Evolutionary conservation across 805 yeast genomes (phyloP).

Genomic region (Candida xiaguanensis): DNA sequence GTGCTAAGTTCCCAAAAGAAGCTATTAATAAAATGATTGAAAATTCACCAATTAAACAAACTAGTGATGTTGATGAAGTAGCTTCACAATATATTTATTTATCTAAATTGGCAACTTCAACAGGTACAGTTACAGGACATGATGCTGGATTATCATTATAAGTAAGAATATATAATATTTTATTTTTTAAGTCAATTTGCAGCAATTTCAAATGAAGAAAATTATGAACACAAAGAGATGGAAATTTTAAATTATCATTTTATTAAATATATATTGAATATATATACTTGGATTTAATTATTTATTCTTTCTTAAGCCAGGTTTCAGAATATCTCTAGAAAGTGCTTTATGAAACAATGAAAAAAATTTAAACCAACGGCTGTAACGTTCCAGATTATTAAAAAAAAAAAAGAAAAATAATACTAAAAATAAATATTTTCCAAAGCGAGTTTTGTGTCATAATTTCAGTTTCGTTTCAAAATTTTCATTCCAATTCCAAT

Average conservation of each 20-base stretch:
- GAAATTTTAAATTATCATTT: background rate
- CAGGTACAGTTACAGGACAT: slow-evolving; percentile 21
- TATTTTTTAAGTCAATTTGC: background rate
- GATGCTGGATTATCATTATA: slow-evolving; percentile 20
- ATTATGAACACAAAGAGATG: too few relatives aligned
- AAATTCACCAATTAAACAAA: slow-evolving; percentile 15
- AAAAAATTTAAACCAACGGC: too few relatives aligned
- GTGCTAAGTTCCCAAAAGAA: slow-evolving; percentile 17
- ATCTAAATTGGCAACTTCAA: slow-evolving; percentile 18
- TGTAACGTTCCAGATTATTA: too few relatives aligned
- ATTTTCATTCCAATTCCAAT: too few relatives aligned
- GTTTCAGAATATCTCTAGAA: too few relatives aligned
- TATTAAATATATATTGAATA: too few relatives aligned
- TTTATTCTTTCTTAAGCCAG: too few relatives aligned
- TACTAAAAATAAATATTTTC: background rate
- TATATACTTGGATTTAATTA: too few relatives aligned
- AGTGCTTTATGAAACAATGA: too few relatives aligned
- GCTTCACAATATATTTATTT: slow-evolving; percentile 21
- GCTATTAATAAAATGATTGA: slow-evolving; percentile 12
- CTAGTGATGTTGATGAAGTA: slow-evolving; percentile 23
- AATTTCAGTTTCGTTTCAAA: background rate
- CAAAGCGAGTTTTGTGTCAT: background rate
- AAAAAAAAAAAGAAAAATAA: too few relatives aligned
- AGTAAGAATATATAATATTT: background rate
- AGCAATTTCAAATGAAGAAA: background rate